Evolutionary conservation across 192 early-diverging fungal species (phyloP), one percentile per base, ranked within the genome.

Genomic region (Pilaira anomala): DNA sequence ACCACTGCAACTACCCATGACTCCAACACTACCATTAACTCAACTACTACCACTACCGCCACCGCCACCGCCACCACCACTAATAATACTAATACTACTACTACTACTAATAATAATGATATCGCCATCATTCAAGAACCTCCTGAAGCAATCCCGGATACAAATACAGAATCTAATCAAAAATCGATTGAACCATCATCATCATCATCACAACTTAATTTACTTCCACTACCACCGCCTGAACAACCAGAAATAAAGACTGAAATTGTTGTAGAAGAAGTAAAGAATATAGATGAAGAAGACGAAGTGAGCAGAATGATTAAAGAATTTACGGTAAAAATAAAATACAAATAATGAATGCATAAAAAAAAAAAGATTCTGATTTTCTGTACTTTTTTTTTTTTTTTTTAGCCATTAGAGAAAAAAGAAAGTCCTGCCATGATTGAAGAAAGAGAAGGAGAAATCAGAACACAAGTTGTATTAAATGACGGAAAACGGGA

Each of bases 401-500:
- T 28, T 25, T 26, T 3, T 3, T 12, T 11, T 30, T 12, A 77
- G 68, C 66, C 70, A 1, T 59, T 63, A 0, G 55, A 69, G 19
- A 75, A 70, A 50, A 81, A 81, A 63, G 75, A 83, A 24, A 87
- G 82, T 40, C 78, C 83, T 6, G 86, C 88, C 0, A 72, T 80
- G 12, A 61, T 81, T 12, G 86, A 89, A 55, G 84, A 88, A 44
- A 78, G 79, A 30, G 70, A 82, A 48, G 89, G 89, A 11, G 29
- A 82, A 30, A 87, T 90, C 39, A 82, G 80, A 39, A 84, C 88
- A 44, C 74, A 86, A 9, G 86, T 94, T 2, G 92, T 97, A 14
- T 72, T 73, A 18, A 97, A 97, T 62, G 95, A 98, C 68, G 84
- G 84, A 9, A 55, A 72, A 12, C 85, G 86, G 13, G 84, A 90